phyloP scores from a whole-genome alignment of 768 basidiomycete species.

The Trametopsis cervina region DNA sequence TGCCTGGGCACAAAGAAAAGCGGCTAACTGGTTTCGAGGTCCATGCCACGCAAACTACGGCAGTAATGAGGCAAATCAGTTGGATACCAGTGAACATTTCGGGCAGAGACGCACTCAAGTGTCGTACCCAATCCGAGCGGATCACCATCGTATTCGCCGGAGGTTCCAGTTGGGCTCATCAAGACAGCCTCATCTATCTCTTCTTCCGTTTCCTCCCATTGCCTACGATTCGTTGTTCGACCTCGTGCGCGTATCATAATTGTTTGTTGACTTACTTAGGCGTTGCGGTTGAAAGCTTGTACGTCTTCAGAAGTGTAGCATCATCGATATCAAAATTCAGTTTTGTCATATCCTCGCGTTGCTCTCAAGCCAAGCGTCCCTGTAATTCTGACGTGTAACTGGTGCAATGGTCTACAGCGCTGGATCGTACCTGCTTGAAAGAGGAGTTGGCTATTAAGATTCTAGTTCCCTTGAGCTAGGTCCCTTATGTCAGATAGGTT shows the following conservation, averaged over 20 bases:
- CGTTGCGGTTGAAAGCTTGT: conserved; percentile 70
- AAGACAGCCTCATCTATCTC: conserved; percentile 73
- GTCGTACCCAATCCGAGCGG: conserved; percentile 69
- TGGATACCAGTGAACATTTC: too few relatives aligned
- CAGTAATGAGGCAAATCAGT: conserved; percentile 1
- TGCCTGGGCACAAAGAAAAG: conserved; percentile 14
- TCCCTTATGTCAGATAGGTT: too few relatives aligned
- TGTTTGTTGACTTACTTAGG: conserved; percentile 49
- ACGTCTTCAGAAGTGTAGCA: conserved; percentile 78
- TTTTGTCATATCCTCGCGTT: conserved; percentile 35
- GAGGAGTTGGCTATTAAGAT: too few relatives aligned
- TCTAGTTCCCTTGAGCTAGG: too few relatives aligned
- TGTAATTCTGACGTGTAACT: too few relatives aligned
- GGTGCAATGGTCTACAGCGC: too few relatives aligned
- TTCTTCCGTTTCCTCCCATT: conserved; percentile 89
- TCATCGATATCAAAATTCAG: conserved; percentile 73
- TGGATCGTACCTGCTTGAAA: too few relatives aligned
- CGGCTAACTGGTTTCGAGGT: conserved; percentile 69
- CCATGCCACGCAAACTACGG: conserved; percentile 55
- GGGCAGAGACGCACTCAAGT: conserved; percentile 52
- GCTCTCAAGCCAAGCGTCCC: not conserved
- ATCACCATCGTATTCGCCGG: conserved; percentile 57
- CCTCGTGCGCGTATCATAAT: not conserved
- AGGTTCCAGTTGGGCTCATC: conserved; percentile 38
- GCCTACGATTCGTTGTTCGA: conserved; percentile 37